Percentiles rank a stretch among this genome's conserved stretches.
Evolutionary conservation across 1,284 basidiomycete genomes (phyloP).

Genomic region (Cryptococcus depauperatus): DNA sequence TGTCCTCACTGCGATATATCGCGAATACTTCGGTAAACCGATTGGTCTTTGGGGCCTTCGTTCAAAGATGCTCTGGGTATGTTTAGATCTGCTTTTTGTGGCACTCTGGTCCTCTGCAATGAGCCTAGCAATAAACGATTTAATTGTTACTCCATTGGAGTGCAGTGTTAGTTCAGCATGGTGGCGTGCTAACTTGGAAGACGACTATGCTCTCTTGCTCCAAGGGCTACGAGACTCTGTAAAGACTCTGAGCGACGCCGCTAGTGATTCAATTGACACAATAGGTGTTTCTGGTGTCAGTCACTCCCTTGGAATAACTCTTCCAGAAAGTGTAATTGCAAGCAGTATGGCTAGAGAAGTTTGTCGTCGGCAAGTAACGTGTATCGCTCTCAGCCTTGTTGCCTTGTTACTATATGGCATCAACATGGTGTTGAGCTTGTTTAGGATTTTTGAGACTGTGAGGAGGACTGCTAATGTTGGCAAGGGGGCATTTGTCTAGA

Average conservation of each 20-base stretch:
- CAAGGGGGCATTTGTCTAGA: slow-evolving; percentile 15
- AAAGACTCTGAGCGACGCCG: not conserved
- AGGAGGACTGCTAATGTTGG: slow-evolving; percentile 32
- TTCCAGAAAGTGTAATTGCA: slow-evolving; percentile 17
- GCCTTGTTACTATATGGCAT: slow-evolving; percentile 41
- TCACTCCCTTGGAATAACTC: slow-evolving; percentile 20
- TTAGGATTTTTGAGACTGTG: slow-evolving; percentile 49
- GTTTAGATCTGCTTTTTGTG: slow-evolving; percentile 50
- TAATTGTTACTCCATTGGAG: slow-evolving; percentile 50
- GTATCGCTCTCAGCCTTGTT: slow-evolving; percentile 39
- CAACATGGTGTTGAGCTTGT: slow-evolving; percentile 47
- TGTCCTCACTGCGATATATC: slow-evolving; percentile 45
- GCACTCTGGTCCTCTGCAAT: slow-evolving; percentile 41
- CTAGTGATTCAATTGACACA: not conserved
- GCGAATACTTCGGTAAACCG: slow-evolving; percentile 52
- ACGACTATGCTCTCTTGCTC: slow-evolving; percentile 18
- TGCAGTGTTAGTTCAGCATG: slow-evolving; percentile 42
- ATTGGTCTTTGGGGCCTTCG: slow-evolving; percentile 52
- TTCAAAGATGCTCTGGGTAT: slow-evolving; percentile 47
- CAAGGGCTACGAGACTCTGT: slow-evolving; percentile 4
- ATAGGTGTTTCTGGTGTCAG: slow-evolving; percentile 2
- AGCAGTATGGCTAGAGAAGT: slow-evolving; percentile 21
- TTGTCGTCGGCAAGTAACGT: slow-evolving; percentile 44
- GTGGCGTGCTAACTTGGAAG: slow-evolving; percentile 27
- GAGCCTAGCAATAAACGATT: slow-evolving; percentile 50